Evolutionary conservation across 2,329 filamentous ascomycete species (phyloP).

Genomic region (Daldinia sp.): DNA sequence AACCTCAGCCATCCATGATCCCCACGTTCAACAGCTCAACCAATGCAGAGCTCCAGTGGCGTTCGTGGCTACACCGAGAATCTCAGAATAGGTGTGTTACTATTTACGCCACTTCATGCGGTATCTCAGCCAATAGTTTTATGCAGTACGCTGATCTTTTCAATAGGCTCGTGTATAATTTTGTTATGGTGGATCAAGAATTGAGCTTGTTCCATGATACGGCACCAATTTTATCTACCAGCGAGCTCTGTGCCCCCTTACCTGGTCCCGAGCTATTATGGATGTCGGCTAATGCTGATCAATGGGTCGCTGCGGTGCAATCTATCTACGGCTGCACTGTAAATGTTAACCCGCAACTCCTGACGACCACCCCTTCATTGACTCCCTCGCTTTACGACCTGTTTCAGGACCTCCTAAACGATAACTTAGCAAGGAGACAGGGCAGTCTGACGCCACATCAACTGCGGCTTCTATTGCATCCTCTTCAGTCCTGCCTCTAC

Average conservation of each 20-base stretch:
- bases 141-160: constrained; percentile 34
- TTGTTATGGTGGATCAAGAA: constrained; percentile 79
- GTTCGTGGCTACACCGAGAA: constrained; percentile 71
- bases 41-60: constrained; percentile 64
- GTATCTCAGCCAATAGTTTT: constrained; percentile 14
- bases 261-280: constrained; percentile 69
- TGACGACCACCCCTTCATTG: constrained; percentile 57
- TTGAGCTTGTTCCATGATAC: constrained; percentile 72
- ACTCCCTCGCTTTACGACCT: constrained; percentile 69
- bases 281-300: constrained; percentile 64
- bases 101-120: constrained; percentile 29
- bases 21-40: constrained; percentile 54
- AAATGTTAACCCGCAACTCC: constrained; percentile 59
- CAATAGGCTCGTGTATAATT: constrained; percentile 73
- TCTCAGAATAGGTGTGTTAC: constrained; percentile 65
- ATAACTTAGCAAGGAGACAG: constrained; percentile 64
- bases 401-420: constrained; percentile 73
- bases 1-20: constrained; percentile 57
- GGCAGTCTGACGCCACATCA: constrained; percentile 59
- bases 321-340: constrained; percentile 62
- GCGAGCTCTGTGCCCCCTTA: constrained; percentile 70
- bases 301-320: constrained; percentile 68
- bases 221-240: constrained; percentile 68
- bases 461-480: constrained; percentile 72
- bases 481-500: constrained; percentile 70